Base-by-base conservation (phyloP, 2,329 filamentous ascomycete species). In the Orbilia brochopaga region DNA sequence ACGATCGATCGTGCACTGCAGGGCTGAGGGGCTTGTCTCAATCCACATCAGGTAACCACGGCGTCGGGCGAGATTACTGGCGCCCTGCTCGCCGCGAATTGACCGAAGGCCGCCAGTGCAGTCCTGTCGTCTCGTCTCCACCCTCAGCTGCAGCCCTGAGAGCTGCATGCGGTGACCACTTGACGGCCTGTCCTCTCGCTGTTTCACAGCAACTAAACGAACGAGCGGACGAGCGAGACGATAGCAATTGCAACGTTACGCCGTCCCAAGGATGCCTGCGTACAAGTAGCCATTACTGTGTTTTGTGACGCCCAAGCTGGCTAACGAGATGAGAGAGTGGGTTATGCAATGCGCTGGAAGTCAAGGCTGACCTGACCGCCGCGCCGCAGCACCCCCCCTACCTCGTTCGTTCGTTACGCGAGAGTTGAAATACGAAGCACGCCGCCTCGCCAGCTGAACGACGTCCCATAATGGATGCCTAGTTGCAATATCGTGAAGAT, bases 141-240 rank as follows among this genome's bases (percentile, higher is more conserved):
- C 57, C 37, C 19, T 69, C 65, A 69, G 58, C 65, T 63, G 65
- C 52, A 58, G 46, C 65, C 65, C 58, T 57, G 65, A 52, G 51
- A 63, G 27, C 37, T 54, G 40, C 66, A 59, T 50, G 37, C 48
- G n/a, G n/a, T 27, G 51, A 30, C 58, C 54, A 19, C 52, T 35
- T 27, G n/a, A 48, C n/a, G 44, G 15, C 44, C 44, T 23, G 44
- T 23, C 17, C n/a, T 3, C 44, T 19, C n/a, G 11, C 6, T 48
- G 44, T 48, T 23, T 48, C 44, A 48, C 44, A 19, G 8, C 8
- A 48, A 21, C 8, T 10, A 19, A 48, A 48, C 44, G 44, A 48
- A 19, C 27, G 27, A 32, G 8, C 27, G 27, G 8, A n/a, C n/a
- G n/a, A n/a, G n/a, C n/a, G 27, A 32, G 27, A 8, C 27, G 27